Conservation (phyloP, 805 yeast species). For the Isabelozyma pseudorhagii region DNA sequence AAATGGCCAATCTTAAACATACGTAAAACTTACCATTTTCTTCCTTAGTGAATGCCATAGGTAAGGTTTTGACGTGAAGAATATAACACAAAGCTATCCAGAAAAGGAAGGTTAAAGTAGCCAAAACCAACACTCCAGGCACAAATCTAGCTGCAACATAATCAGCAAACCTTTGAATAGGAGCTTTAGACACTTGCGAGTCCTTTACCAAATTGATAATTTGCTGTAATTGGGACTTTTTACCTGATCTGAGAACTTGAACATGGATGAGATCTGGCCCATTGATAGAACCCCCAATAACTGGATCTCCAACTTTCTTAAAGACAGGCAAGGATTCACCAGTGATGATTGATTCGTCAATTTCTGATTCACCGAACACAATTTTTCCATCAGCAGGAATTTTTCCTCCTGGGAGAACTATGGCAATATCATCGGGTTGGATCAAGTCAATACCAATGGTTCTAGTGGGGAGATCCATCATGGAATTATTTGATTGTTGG, state of each 20-base stretch:
- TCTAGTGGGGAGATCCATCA: conserved; percentile 35
- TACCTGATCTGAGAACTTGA: conserved; percentile 69
- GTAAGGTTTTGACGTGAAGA: conserved; percentile 25
- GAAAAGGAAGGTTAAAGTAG: conserved; percentile 57
- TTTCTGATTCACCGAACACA: conserved; percentile 72
- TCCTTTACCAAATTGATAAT: conserved; percentile 83
- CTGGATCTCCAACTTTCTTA: conserved; percentile 56
- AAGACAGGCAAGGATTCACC: conserved; percentile 84
- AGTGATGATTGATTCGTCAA: conserved; percentile 86
- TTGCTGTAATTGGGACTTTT: conserved; percentile 81
- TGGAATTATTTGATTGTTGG: conserved; percentile 2
- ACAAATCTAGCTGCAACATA: conserved; percentile 82
- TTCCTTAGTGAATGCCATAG: conserved; percentile 44
- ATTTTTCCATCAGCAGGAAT: conserved; percentile 91
- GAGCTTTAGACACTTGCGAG: conserved; percentile 87
- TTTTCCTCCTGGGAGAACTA: conserved; percentile 80
- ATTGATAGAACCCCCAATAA: conserved; percentile 91
- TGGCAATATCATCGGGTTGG: conserved; percentile 72
- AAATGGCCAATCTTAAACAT: conserved; percentile 76
- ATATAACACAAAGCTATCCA: conserved; percentile 35
- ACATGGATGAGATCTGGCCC: conserved; percentile 71
- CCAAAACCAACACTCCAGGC: conserved; percentile 62
- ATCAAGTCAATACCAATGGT: conserved; percentile 70
- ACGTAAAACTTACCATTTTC: conserved; percentile 58
- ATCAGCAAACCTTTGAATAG: conserved; percentile 89